phyloP scores from a whole-genome alignment of 2,329 filamentous ascomycete species.

The Exophiala viscosa region DNA sequence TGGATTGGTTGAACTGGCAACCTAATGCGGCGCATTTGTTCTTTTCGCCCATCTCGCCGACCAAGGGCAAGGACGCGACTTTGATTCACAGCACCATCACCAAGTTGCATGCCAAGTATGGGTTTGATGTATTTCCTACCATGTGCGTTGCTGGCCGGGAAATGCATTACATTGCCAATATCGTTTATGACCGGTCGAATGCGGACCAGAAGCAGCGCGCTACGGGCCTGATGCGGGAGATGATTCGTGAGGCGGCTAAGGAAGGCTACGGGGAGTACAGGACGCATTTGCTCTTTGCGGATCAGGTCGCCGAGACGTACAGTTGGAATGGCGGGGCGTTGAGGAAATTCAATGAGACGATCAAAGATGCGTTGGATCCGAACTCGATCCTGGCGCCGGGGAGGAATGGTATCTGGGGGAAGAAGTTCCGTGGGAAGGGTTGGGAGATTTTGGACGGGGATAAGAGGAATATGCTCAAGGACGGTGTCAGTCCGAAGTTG shows the following conservation, averaged over 20 bases:
- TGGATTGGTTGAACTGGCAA: constrained; percentile 36
- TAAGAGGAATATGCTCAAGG: constrained; percentile 16
- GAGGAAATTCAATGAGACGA: constrained; percentile 42
- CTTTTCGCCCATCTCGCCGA: constrained; percentile 37
- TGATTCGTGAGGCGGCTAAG: constrained; percentile 39
- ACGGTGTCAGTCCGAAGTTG: constrained; percentile 19
- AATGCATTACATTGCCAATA: constrained; percentile 36
- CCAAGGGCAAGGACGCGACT: constrained; percentile 32
- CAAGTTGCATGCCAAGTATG: constrained; percentile 24
- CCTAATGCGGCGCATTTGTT: constrained; percentile 35
- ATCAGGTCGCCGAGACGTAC: constrained; percentile 46
- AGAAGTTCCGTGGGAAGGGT: constrained; percentile 14
- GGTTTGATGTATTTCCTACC: constrained; percentile 27
- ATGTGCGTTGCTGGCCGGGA: constrained; percentile 30
- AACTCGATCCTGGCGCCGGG: constrained; percentile 48
- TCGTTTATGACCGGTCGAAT: constrained; percentile 33
- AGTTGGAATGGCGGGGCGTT: constrained; percentile 41
- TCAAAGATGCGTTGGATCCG: constrained; percentile 49
- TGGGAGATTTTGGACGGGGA: constrained; percentile 24
- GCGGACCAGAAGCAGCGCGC: constrained; percentile 29
- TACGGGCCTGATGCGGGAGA: constrained; percentile 31
- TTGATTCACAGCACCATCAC: constrained; percentile 30
- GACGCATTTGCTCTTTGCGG: constrained; percentile 46
- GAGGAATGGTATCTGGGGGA: constrained; percentile 44
- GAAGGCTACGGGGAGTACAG: constrained; percentile 47